Evolutionary conservation across 257 asterid species (phyloP), one percentile per base, ranked within the genome.

Genomic region (Eustoma russellianum): DNA sequence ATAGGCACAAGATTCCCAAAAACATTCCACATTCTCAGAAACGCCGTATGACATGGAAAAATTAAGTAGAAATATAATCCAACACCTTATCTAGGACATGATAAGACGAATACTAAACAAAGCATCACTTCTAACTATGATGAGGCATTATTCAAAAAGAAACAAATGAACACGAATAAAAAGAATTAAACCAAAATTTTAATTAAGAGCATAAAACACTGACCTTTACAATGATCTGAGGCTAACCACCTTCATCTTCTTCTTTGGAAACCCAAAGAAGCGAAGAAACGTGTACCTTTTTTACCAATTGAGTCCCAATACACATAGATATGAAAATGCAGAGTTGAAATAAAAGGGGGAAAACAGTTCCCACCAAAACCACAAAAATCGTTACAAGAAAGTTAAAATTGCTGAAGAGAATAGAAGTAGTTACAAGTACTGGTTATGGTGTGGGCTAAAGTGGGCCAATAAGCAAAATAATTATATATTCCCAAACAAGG

Each of bases 321-420:
- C 59, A 77, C 87, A 71, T 61, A 73, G 78, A 83, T 72, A 64
- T 24, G 70, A 66, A 83, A 82, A 84, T 80, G 92, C 78, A 52
- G 74, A 55, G 40, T 58, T 50, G 71, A 77, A 79, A 61, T 38
- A 51, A 48, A 43, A 43, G 59, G n/a, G 51, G 16, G 15, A 24
- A 55, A 54, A 48, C 9, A 38, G 60, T 12, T 62, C 52, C 79
- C 72, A 62, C 66, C 64, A 54, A 63, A 69, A 62, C 17, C 44
- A 33, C 41, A 58, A 61, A 65, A 38, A 59, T 34, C 49, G 59
- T 46, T 49, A 64, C 53, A 56, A 74, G 66, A 76, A 74, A 66
- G 74, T 47, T 53, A 54, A 63, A 11, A 38, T 63, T 59, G 67
- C 68, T 58, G 70, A 69, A 60, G 71, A 56, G 57, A 48, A 33